phyloP scores from a whole-genome alignment of 495 filamentous ascomycete species.

The Platismatia glauca region DNA sequence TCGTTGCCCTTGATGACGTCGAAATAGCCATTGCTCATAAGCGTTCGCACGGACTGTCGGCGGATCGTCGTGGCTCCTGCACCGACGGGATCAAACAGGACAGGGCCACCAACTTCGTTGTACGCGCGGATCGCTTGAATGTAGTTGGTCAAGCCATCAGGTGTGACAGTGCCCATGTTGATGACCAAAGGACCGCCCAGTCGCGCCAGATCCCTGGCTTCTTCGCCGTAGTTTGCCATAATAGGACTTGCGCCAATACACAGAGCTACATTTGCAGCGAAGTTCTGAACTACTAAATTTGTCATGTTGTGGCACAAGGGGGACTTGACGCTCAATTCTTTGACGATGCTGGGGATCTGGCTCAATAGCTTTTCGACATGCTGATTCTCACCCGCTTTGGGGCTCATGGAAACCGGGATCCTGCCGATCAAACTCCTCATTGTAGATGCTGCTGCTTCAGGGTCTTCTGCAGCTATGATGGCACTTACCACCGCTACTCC shows the following conservation, averaged over 20 bases:
- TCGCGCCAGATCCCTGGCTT: slow-evolving; percentile 66
- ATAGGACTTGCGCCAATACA: slow-evolving; percentile 74
- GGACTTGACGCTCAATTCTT: slow-evolving; percentile 46
- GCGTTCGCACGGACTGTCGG: slow-evolving; percentile 55
- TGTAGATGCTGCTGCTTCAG: slow-evolving; percentile 48
- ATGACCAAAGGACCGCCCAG: slow-evolving; percentile 66
- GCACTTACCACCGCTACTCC: slow-evolving; percentile 87
- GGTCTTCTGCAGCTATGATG: slow-evolving; percentile 64
- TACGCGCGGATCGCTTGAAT: slow-evolving; percentile 61
- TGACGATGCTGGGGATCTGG: slow-evolving; percentile 48
- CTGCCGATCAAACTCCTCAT: slow-evolving; percentile 43
- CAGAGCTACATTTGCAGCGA: slow-evolving; percentile 82
- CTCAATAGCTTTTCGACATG: slow-evolving; percentile 35
- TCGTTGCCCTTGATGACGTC: slow-evolving; percentile 94
- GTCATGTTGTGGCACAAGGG: slow-evolving; percentile 96
- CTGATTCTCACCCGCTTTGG: slow-evolving; percentile 22
- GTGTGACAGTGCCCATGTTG: slow-evolving; percentile 88
- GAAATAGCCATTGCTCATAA: slow-evolving; percentile 70
- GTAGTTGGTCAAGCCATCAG: slow-evolving; percentile 61
- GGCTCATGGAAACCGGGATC: slow-evolving; percentile 40
- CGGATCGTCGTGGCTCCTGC: slow-evolving; percentile 74
- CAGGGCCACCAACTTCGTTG: slow-evolving; percentile 62
- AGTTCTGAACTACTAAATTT: slow-evolving; percentile 85
- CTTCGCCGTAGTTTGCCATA: slow-evolving; percentile 80
- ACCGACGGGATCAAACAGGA: slow-evolving; percentile 87